phyloP scores from a whole-genome alignment of 371 early-diverging fungal species.

The Umbelopsis sp. region DNA sequence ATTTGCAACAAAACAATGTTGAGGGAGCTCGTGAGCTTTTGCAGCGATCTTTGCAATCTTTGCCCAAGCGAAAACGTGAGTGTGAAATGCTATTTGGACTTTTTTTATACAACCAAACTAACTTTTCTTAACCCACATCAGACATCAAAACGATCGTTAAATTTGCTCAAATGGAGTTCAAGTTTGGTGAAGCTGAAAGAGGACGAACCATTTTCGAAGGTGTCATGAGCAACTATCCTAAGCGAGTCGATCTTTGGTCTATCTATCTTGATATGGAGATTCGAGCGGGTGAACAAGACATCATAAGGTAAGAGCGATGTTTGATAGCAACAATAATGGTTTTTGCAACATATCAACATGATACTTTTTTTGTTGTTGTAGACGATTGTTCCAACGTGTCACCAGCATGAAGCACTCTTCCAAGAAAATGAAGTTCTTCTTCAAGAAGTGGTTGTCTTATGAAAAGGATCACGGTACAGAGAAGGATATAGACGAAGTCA shows the following conservation, averaged over 20 bases:
- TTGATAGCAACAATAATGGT: background rate
- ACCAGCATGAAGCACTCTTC: slow-evolving; percentile 87
- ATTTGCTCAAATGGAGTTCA: slow-evolving; percentile 95
- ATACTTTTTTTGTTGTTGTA: slow-evolving; percentile 27
- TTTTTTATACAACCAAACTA: background rate
- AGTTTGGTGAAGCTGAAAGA: slow-evolving; percentile 90
- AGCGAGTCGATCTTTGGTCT: slow-evolving; percentile 94
- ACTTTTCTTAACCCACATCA: slow-evolving; percentile 19
- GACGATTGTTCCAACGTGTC: slow-evolving; percentile 89
- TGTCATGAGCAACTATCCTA: slow-evolving; percentile 88
- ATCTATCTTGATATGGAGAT: slow-evolving; percentile 96
- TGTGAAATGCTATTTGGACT: background rate
- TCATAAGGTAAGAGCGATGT: slow-evolving; percentile 57
- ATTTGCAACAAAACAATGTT: slow-evolving; percentile 70
- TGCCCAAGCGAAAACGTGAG: slow-evolving; percentile 91
- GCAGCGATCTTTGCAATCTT: slow-evolving; percentile 73
- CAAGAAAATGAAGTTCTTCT: slow-evolving; percentile 97
- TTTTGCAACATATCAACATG: background rate
- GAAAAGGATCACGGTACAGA: slow-evolving; percentile 87
- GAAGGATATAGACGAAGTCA: slow-evolving; percentile 83
- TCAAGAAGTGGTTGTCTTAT: slow-evolving; percentile 95
- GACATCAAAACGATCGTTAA: slow-evolving; percentile 80
- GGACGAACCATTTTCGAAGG: slow-evolving; percentile 97
- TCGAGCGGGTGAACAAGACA: slow-evolving; percentile 66
- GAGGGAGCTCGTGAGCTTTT: slow-evolving; percentile 81